phyloP scores from a whole-genome alignment of 768 basidiomycete species.

The Termitomyces sp. region DNA sequence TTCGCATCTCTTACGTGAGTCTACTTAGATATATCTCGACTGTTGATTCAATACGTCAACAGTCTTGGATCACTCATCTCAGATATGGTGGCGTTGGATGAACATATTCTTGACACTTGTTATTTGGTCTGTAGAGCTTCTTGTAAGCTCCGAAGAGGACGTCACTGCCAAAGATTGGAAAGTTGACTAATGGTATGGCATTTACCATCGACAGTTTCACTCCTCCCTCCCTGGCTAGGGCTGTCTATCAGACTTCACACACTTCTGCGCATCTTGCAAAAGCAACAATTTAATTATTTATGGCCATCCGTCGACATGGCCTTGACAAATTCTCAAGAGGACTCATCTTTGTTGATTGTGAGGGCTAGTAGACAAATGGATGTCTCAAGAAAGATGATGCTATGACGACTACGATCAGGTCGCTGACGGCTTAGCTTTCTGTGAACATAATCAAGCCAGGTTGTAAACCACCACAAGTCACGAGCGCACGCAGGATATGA shows the following conservation, averaged over 20 bases:
- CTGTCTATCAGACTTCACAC: neutral
- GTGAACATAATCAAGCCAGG: too few species aligned
- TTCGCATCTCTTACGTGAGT: slow-evolving; percentile 78
- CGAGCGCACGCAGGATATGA: too few species aligned
- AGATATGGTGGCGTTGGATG: slow-evolving; percentile 93
- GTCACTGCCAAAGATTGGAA: slow-evolving; percentile 68
- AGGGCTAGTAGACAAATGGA: neutral
- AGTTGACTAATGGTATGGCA: slow-evolving; percentile 47
- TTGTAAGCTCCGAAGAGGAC: slow-evolving; percentile 77
- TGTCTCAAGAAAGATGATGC: too few species aligned
- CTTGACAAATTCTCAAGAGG: neutral
- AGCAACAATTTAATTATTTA: neutral
- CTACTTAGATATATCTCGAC: neutral
- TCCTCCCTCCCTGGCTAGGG: neutral
- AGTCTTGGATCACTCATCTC: slow-evolving; percentile 89
- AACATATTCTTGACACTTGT: slow-evolving; percentile 84
- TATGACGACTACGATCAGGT: too few species aligned
- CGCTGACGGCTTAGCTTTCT: too few species aligned
- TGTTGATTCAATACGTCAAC: neutral
- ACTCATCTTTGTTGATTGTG: too few species aligned
- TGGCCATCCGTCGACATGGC: neutral
- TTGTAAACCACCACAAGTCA: too few species aligned
- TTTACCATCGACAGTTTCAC: neutral
- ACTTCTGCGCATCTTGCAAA: neutral
- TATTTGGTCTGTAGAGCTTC: slow-evolving; percentile 78